A percentile compares a stretch with the other conserved stretches of the same genome.
These are phyloP conservation scores for Kazachstania taianensis DNA, from an alignment of 805 yeast species.

Conservation along the genomic window DNA sequence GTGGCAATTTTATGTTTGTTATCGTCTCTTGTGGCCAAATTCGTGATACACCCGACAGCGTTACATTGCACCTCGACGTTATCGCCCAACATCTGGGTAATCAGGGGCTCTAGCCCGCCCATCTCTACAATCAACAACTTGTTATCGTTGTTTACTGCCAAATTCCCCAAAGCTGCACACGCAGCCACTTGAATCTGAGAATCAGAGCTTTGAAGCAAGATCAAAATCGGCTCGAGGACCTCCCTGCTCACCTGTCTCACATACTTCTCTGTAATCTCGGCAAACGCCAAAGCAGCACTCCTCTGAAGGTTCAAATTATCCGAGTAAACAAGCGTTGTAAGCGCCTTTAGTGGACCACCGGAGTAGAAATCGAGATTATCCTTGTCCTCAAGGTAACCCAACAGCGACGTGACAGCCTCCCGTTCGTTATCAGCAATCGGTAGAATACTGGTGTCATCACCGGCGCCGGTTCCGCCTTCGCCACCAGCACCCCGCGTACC, in stretches of 20 bases:
- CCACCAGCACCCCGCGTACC: slow-evolving; percentile 1
- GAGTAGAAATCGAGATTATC: slow-evolving; percentile 78
- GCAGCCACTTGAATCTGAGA: slow-evolving; percentile 97
- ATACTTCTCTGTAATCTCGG: slow-evolving; percentile 95
- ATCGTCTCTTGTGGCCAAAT: slow-evolving; percentile 95
- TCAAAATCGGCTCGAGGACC: slow-evolving; percentile 87
- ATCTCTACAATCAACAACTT: slow-evolving; percentile 88
- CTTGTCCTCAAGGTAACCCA: slow-evolving; percentile 78
- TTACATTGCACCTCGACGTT: slow-evolving; percentile 98
- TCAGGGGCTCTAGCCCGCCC: slow-evolving; percentile 96
- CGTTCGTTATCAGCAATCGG: slow-evolving; percentile 93
- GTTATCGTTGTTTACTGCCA: slow-evolving; percentile 94
- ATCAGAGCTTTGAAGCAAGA: slow-evolving; percentile 75
- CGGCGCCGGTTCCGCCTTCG: slow-evolving; percentile 6
- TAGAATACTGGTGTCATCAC: slow-evolving; percentile 44
- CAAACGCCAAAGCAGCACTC: slow-evolving; percentile 96
- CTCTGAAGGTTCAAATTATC: slow-evolving; percentile 92
- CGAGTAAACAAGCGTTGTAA: slow-evolving; percentile 86
- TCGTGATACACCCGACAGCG: slow-evolving; percentile 98
- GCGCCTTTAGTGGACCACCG: slow-evolving; percentile 69
- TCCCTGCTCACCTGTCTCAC: slow-evolving; percentile 84
- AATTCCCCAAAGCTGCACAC: slow-evolving; percentile 95
- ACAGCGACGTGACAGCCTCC: slow-evolving; percentile 84
- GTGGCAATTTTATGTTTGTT: slow-evolving; percentile 93
- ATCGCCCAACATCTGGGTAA: slow-evolving; percentile 93